Percentiles rank a stretch among this genome's conserved stretches.
phyloP scores from a whole-genome alignment of 805 yeast genomes.

The Cyberlindnera xylosilytica region DNA sequence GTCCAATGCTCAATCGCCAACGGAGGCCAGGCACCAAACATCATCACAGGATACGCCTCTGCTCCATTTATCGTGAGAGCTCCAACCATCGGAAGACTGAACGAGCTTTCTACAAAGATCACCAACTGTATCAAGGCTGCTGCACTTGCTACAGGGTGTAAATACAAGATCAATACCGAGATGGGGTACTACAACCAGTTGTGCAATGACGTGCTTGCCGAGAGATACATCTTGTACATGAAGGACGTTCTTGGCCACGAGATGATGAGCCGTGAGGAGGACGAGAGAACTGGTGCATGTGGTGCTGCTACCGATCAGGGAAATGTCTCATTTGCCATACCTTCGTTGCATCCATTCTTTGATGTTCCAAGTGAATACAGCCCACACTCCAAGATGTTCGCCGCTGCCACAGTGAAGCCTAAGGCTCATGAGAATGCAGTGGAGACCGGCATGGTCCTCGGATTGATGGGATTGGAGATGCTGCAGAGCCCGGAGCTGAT shows the following conservation, averaged over 20 bases:
- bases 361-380: not conserved
- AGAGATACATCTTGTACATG: conserved; percentile 3
- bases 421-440: conserved; percentile 7
- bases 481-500: conserved; percentile 5
- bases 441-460: conserved; percentile 8
- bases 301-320: conserved; percentile 11
- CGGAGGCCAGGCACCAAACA: conserved; percentile 12
- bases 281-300: not conserved
- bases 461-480: conserved; percentile 6
- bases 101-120: conserved; percentile 5
- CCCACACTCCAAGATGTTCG: conserved; percentile 8
- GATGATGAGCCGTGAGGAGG: not conserved
- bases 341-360: conserved; percentile 10
- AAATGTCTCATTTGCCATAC: conserved; percentile 9
- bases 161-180: conserved; percentile 1
- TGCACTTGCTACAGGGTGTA: conserved; percentile 14
- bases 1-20: conserved; percentile 5
- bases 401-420: conserved; percentile 6
- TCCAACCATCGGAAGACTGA: conserved; percentile 8
- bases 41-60: conserved; percentile 11
- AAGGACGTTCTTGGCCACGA: conserved; percentile 2
- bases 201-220: conserved; percentile 6
- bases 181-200: conserved; percentile 8
- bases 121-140: conserved; percentile 12
- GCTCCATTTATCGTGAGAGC: conserved; percentile 9